Base-by-base conservation (phyloP, 371 early-diverging fungal genomes). In the Apophysomyces trapeziformis region DNA sequence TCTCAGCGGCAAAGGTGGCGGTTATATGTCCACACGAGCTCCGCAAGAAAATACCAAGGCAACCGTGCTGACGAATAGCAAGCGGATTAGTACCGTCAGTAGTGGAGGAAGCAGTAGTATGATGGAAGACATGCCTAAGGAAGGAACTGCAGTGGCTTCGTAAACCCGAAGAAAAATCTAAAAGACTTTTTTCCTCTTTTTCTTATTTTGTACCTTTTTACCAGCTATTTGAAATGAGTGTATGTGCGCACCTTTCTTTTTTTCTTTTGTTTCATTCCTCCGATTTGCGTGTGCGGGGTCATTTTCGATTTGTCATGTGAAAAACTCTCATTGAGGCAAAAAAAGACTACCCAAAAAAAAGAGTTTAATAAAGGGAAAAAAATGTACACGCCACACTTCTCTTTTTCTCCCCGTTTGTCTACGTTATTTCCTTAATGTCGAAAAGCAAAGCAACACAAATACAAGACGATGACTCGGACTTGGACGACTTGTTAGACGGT, bases 401-500 rank as follows among this genome's bases (percentile, higher is more conserved):
- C 46, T 65, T 26, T 46, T 60, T 13, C 18, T 56, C 46, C 35
- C 54, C 59, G 38, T 16, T 60, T 41, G 11, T 41, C 2, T 11
- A 2, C 8, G 13, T 11, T 4, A 1, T 21, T 26, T 60, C 26
- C 39, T 60, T 66, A 60, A 50, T 60, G 63, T 63, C 66, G 16
- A 58, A 66, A 36, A 58, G 60, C 37, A 58, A 65, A 38, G 68
- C 69, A 35, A 72, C 70, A 16, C 64, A 69, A 50, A 60, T 71
- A 39, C 75, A 77, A 21, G 77, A 78, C 11, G 80, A 74, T 43
- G 82, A 80, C 54, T 88, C 83, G 46, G 90, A 88, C 64, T 68
- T 87, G 7, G 90, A 90, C 64, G 90, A 86, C 68, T 73, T 90
- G 37, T 72, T 90, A 67, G 87, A 87, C 67, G 85, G 87, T 87